Conservation (phyloP, 176 grass and related monocot genomes). For the Carex parvula region DNA sequence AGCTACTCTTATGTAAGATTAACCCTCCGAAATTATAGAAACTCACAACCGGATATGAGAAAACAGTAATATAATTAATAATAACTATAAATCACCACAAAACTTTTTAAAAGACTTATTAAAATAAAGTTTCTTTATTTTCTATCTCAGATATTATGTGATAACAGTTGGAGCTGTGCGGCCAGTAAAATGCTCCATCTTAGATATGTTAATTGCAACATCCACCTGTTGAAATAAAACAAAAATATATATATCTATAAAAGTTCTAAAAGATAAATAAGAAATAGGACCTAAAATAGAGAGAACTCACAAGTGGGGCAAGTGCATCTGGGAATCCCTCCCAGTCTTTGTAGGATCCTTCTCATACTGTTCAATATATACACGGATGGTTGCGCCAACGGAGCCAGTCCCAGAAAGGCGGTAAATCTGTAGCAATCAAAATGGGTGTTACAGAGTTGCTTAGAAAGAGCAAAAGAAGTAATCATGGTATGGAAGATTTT, state of each 20-base stretch:
- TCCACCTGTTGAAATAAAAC: constrained; percentile 40
- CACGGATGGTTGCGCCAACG: constrained; percentile 80
- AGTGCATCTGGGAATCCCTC: constrained; percentile 89
- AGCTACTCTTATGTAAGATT: constrained; percentile 1
- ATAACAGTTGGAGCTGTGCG: constrained; percentile 89
- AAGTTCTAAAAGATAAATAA: background rate
- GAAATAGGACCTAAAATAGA: background rate
- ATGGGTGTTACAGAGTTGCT: constrained; percentile 17
- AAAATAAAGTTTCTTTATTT: constrained; percentile 2
- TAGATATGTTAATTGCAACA: constrained; percentile 77
- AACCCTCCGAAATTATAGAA: constrained; percentile 2
- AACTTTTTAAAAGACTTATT: constrained; percentile 25
- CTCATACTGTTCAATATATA: constrained; percentile 98
- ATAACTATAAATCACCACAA: constrained; percentile 21
- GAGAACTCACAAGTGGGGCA: constrained; percentile 58
- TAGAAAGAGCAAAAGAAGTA: background rate
- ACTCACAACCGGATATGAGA: background rate
- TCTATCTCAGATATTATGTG: constrained; percentile 41
- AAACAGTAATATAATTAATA: constrained; percentile 17
- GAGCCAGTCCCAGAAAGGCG: constrained; percentile 93
- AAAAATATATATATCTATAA: background rate
- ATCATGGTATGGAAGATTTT: background rate
- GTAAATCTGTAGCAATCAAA: constrained; percentile 59
- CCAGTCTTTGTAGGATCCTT: constrained; percentile 73
- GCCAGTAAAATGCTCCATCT: constrained; percentile 79